Evolutionary conservation across 2,329 filamentous ascomycete genomes (phyloP), one percentile per base, ranked within the genome.

Genomic region (Ramichloridium luteum): DNA sequence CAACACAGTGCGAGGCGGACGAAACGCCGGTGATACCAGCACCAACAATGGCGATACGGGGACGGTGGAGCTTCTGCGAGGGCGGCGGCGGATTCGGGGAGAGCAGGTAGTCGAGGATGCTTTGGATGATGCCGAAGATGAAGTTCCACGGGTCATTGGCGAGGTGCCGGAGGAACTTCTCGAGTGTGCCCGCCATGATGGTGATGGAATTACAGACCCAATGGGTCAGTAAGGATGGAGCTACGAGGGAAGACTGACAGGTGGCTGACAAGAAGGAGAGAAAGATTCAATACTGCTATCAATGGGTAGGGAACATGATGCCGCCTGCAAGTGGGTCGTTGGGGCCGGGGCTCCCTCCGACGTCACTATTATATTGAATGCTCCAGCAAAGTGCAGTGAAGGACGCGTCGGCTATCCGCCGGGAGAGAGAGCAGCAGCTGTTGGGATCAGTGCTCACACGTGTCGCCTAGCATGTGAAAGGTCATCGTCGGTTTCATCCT

Each of bases 1-100:
- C 83, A 20, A 86, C 73, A 49, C 80, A 85, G 53, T 92, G 83
- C 1, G 80, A 74, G 0, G 84, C 84, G 5, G 81, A 74, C 1
- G 81, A 82, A 2, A 90, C 74, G 23, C 72, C 71, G 3, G 83
- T 90, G 33, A 92, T 64, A 5, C 61, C 61, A 25, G 61, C 61
- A 5, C 61, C 61, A 26, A 65, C 60, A 34, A 65, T 48, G 28
- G 61, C 61, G 30, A 65, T 62, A 27, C 57, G 75, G 10, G 81
- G 77, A 16, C 76, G 62, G 9, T 60, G 59, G n/a, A 80, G 59
- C 5, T 63, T 60, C 0, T 62, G 56, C 38, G 67, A 61, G 0
- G 74, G 70, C 2, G 68, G 64, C 0, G 81, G 90, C 4, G 82
- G 75, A 4, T 59, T 64, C 0, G 83, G 82, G 0, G 82, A 76